Evolutionary conservation across 1,284 basidiomycete genomes (phyloP).

Genomic region (Heimioporus punctisporus): DNA sequence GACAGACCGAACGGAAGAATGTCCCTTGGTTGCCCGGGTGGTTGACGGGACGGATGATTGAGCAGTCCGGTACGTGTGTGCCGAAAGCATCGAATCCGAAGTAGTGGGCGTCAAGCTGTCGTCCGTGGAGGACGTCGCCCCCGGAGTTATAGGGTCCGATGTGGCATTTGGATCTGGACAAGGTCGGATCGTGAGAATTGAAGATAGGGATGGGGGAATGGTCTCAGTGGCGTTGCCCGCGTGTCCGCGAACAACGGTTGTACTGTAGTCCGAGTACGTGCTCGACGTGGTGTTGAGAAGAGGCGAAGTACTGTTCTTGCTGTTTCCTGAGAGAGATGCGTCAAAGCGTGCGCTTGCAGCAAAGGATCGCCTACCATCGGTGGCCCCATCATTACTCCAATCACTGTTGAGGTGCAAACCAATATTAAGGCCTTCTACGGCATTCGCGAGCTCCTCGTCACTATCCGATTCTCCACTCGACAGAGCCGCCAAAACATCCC

Average conservation of each 20-base stretch:
- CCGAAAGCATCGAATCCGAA: conserved; percentile 54
- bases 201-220: conserved; percentile 63
- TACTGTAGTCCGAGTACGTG: conserved; percentile 64
- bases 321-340: conserved; percentile 31
- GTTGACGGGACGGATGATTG: conserved; percentile 54
- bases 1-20: conserved; percentile 59
- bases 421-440: conserved; percentile 55
- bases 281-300: conserved; percentile 51
- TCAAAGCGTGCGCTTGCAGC: conserved; percentile 13
- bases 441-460: conserved; percentile 72
- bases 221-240: conserved; percentile 40
- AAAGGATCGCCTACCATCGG: conserved; percentile 35
- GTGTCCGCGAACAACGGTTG: conserved; percentile 59
- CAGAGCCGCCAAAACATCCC: conserved; percentile 27
- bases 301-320: conserved; percentile 51
- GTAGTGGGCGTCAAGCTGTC: conserved; percentile 27
- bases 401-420: conserved; percentile 52
- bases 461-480: conserved; percentile 50
- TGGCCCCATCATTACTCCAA: conserved; percentile 42
- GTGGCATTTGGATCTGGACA: conserved; percentile 49
- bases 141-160: conserved; percentile 35
- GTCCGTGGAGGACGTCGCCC: conserved; percentile 30
- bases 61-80: conserved; percentile 72
- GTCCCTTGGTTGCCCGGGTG: conserved; percentile 70
- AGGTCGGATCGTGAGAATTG: conserved; percentile 71